Conservation (phyloP, 2,329 filamentous ascomycete genomes). For the Aureobasidium musti region DNA sequence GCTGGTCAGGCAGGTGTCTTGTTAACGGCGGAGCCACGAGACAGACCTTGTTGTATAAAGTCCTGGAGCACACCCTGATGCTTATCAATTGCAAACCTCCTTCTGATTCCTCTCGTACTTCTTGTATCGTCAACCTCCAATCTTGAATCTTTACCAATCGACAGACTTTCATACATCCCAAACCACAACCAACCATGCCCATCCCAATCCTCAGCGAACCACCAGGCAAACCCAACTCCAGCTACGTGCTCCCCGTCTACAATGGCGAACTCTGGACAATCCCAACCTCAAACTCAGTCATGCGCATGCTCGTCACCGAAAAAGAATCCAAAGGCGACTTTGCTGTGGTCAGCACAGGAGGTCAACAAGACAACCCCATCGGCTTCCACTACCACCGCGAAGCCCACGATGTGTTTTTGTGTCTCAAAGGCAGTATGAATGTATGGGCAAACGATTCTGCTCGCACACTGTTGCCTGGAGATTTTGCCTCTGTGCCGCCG, state of each 20-base stretch:
- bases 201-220: slow-evolving; percentile 22
- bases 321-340: slow-evolving; percentile 28
- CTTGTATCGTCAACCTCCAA: background rate
- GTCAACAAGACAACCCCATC: slow-evolving; percentile 26
- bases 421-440: slow-evolving; percentile 58
- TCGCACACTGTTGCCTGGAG: slow-evolving; percentile 56
- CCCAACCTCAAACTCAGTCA: slow-evolving; percentile 28
- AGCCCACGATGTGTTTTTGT: slow-evolving; percentile 60
- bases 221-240: slow-evolving; percentile 21
- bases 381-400: slow-evolving; percentile 61
- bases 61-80: slow-evolving; percentile 5
- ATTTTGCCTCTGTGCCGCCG: slow-evolving; percentile 61
- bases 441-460: slow-evolving; percentile 61
- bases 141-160: too few relatives aligned
- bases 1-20: background rate
- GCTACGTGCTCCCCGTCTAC: slow-evolving; percentile 24
- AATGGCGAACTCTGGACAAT: slow-evolving; percentile 29
- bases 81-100: too few relatives aligned
- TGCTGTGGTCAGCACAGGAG: slow-evolving; percentile 25
- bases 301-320: slow-evolving; percentile 29
- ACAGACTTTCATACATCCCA: too few relatives aligned
- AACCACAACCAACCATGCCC: slow-evolving; percentile 6
- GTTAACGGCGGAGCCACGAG: background rate
- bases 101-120: background rate
- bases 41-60: background rate